Conservation (phyloP, 179 eudicot genomes). For the Sideroxylon spinosum region DNA sequence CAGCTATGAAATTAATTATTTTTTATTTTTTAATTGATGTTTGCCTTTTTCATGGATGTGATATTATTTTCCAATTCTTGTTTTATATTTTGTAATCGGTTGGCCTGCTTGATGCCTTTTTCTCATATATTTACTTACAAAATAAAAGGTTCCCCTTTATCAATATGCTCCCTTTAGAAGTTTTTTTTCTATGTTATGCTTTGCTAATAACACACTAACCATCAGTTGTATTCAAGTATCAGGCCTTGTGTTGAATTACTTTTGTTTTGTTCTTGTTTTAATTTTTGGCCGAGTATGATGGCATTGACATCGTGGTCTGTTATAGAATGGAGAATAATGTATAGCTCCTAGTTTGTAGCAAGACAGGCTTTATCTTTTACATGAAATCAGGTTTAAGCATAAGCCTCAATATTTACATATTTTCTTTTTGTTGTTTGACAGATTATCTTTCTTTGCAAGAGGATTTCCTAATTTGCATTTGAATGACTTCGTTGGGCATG, state of each 20-base stretch:
- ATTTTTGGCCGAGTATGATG: too few relatives aligned
- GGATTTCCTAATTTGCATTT: constrained; percentile 6
- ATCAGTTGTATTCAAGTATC: not conserved
- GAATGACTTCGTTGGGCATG: constrained; percentile 49
- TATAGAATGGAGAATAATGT: too few relatives aligned
- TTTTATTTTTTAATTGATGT: not conserved
- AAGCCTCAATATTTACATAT: not conserved
- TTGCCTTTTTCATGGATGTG: not conserved
- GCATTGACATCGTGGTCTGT: too few relatives aligned
- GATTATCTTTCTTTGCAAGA: not conserved
- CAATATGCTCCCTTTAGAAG: not conserved
- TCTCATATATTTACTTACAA: too few relatives aligned
- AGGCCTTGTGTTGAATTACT: not conserved
- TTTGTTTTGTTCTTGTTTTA: not conserved
- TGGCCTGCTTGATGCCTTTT: too few relatives aligned
- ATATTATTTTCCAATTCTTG: not conserved
- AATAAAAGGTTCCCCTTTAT: not conserved
- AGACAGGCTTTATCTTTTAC: not conserved
- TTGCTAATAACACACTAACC: not conserved
- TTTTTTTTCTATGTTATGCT: not conserved
- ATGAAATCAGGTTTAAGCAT: too few relatives aligned
- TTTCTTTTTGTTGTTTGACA: not conserved
- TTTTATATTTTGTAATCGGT: too few relatives aligned
- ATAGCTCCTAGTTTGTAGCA: too few relatives aligned
- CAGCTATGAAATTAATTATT: not conserved